Percentiles rank a stretch among this genome's conserved stretches.
These are phyloP conservation scores for Salvia splendens DNA, from an alignment of 257 asterid genomes.

Conservation along the genomic window DNA sequence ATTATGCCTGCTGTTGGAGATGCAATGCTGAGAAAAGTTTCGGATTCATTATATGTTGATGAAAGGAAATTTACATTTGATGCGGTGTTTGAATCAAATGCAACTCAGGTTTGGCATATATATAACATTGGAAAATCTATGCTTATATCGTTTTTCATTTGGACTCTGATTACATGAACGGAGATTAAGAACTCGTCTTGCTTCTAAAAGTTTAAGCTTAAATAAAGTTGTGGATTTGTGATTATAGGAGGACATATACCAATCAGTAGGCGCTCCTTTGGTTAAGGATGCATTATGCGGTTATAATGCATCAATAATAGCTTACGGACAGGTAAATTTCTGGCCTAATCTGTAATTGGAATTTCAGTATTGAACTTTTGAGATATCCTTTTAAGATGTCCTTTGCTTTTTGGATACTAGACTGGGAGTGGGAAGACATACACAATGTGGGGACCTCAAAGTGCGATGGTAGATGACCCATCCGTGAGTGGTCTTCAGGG, in stretches of 20 bases:
- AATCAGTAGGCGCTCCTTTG: slow-evolving; percentile 70
- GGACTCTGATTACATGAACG: background rate
- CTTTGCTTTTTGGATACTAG: slow-evolving; percentile 43
- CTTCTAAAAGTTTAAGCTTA: background rate
- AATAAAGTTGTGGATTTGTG: slow-evolving; percentile 15
- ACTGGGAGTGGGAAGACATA: slow-evolving; percentile 95
- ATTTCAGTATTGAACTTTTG: slow-evolving; percentile 6
- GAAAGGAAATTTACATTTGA: slow-evolving; percentile 66
- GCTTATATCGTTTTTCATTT: background rate
- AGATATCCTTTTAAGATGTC: slow-evolving; percentile 1
- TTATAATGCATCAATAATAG: slow-evolving; percentile 80
- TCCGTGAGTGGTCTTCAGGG: slow-evolving; percentile 72
- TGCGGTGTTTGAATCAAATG: slow-evolving; percentile 65
- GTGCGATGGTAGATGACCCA: slow-evolving; percentile 82
- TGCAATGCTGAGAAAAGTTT: slow-evolving; percentile 53
- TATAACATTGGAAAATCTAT: slow-evolving; percentile 3
- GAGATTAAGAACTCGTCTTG: background rate
- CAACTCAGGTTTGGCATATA: slow-evolving; percentile 67
- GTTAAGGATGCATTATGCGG: slow-evolving; percentile 92
- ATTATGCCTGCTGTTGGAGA: slow-evolving; percentile 66
- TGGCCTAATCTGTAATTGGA: background rate
- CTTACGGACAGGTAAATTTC: slow-evolving; percentile 88
- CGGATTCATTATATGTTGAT: slow-evolving; percentile 60
- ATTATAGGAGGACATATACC: slow-evolving; percentile 73
- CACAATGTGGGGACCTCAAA: slow-evolving; percentile 98